phyloP scores from a whole-genome alignment of 2,329 filamentous ascomycete species.

The Botrytis hyacinthi region DNA sequence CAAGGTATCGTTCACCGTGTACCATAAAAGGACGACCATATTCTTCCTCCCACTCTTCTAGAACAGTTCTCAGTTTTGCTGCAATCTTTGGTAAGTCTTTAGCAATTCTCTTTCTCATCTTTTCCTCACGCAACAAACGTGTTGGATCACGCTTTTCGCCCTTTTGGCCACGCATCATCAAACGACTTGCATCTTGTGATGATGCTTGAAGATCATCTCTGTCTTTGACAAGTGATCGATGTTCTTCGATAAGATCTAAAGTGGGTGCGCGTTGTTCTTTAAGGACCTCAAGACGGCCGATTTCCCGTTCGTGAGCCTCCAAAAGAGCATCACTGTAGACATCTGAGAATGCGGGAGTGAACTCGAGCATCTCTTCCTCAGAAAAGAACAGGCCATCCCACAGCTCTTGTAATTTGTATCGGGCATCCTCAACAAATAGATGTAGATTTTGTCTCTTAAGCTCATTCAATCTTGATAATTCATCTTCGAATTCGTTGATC shows the following conservation, averaged over 20 bases:
- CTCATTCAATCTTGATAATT: slow-evolving; percentile 81
- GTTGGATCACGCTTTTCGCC: slow-evolving; percentile 93
- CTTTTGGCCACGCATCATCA: slow-evolving; percentile 89
- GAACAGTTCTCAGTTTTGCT: slow-evolving; percentile 73
- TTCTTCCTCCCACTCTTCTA: slow-evolving; percentile 89
- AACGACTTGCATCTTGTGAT: slow-evolving; percentile 88
- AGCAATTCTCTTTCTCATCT: slow-evolving; percentile 95
- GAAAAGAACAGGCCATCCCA: slow-evolving; percentile 95
- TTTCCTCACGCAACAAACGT: slow-evolving; percentile 90
- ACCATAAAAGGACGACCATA: slow-evolving; percentile 92
- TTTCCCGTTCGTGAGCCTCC: slow-evolving; percentile 91
- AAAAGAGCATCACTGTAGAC: slow-evolving; percentile 95
- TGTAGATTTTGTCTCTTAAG: slow-evolving; percentile 94
- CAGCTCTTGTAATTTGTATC: slow-evolving; percentile 85
- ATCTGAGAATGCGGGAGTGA: slow-evolving; percentile 94
- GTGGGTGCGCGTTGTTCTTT: slow-evolving; percentile 85
- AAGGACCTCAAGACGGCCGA: slow-evolving; percentile 74
- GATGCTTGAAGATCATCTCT: slow-evolving; percentile 84
- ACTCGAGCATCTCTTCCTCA: slow-evolving; percentile 98
- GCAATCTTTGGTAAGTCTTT: slow-evolving; percentile 95
- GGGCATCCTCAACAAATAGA: slow-evolving; percentile 91
- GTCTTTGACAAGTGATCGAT: slow-evolving; percentile 79
- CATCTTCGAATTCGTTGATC: slow-evolving; percentile 95
- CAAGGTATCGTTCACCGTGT: slow-evolving; percentile 86
- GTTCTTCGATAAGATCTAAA: slow-evolving; percentile 76